Evolutionary conservation across 2,329 filamentous ascomycete genomes (phyloP).

Genomic region (Exutisphaerella laricina): DNA sequence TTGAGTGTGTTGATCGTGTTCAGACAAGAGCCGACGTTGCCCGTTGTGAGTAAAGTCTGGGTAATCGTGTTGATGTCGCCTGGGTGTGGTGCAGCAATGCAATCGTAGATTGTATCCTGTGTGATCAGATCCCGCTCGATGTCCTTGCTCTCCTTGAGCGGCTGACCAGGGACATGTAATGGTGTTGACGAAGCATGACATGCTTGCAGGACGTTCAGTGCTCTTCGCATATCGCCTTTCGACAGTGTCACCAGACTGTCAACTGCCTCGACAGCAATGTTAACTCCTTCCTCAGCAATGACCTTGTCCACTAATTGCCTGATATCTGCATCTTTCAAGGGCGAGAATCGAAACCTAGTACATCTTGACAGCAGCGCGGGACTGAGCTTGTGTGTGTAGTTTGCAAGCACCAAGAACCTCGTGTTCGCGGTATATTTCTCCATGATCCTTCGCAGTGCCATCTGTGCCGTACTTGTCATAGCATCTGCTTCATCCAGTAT

Average conservation of each 20-base stretch:
- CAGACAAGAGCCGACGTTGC: conserved; percentile 84
- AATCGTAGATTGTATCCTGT: conserved; percentile 90
- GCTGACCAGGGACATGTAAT: conserved; percentile 45
- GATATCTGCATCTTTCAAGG: conserved; percentile 84
- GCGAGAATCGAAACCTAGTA: conserved; percentile 91
- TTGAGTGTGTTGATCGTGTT: conserved; percentile 86
- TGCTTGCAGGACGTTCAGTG: conserved; percentile 91
- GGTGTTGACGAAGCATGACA: conserved; percentile 85
- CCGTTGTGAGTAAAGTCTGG: conserved; percentile 73
- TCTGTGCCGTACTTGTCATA: conserved; percentile 98
- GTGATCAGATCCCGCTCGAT: conserved; percentile 80
- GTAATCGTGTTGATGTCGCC: conserved; percentile 80
- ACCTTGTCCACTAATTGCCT: conserved; percentile 80
- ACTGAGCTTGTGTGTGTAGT: conserved; percentile 97
- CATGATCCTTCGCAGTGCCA: conserved; percentile 96
- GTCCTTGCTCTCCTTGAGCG: conserved; percentile 46
- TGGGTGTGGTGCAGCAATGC: conserved; percentile 91
- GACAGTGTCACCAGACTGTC: conserved; percentile 80
- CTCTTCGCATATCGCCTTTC: conserved; percentile 93
- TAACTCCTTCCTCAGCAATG: conserved; percentile 77
- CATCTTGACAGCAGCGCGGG: conserved; percentile 88
- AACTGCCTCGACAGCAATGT: conserved; percentile 73
- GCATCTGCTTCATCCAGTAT: conserved; percentile 98
- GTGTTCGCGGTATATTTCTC: conserved; percentile 99
- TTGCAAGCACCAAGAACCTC: conserved; percentile 95